Evolutionary conservation across 148 eudicot species (phyloP).

Genomic region (Arbutus unedo): DNA sequence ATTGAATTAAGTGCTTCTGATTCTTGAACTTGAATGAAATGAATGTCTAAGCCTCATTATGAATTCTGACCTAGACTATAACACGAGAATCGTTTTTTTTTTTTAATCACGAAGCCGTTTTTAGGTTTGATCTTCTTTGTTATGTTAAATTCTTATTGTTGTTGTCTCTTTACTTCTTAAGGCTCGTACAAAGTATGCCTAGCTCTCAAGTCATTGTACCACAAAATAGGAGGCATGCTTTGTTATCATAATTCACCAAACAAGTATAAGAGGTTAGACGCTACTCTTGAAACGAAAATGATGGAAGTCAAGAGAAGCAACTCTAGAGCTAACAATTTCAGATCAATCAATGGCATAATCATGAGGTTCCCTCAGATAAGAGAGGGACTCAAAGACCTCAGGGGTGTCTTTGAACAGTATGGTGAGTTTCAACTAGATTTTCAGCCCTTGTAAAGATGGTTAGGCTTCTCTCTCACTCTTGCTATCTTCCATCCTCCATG

Average conservation of each 20-base stretch:
- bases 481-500: not conserved
- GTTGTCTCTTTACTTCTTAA: conserved; percentile 16
- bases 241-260: conserved; percentile 34
- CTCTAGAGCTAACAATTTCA: conserved; percentile 38
- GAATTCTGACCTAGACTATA: not conserved
- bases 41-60: not conserved
- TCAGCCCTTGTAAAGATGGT: not conserved
- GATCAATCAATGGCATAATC: conserved; percentile 58
- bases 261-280: conserved; percentile 51
- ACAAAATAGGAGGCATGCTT: conserved; percentile 45
- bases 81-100: not conserved
- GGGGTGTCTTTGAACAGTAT: conserved; percentile 44
- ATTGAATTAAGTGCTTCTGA: not conserved
- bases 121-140: not conserved
- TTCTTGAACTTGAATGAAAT: not conserved
- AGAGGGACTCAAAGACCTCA: conserved; percentile 55
- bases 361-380: conserved; percentile 62
- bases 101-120: not conserved
- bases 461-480: not conserved
- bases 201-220: conserved; percentile 38
- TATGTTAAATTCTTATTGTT: not conserved
- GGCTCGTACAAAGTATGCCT: conserved; percentile 40
- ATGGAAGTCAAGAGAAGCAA: conserved; percentile 44
- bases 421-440: conserved; percentile 38
- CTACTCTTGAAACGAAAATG: conserved; percentile 53